Evolutionary conservation across 176 grass and related monocot species (phyloP).

Genomic region (Bothriochloa decipiens): DNA sequence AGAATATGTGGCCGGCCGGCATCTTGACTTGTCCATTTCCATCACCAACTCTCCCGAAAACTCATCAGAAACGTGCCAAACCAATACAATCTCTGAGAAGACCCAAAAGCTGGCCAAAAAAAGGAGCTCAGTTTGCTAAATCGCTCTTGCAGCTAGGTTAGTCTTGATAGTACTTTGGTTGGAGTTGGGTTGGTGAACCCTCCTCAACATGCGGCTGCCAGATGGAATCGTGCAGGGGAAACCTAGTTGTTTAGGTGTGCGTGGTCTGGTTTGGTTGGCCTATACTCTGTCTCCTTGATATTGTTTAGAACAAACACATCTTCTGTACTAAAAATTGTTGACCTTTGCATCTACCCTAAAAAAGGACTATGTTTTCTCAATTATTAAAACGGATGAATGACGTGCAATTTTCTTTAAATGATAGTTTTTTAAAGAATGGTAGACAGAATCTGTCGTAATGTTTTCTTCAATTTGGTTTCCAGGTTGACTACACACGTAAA

Average conservation of each 20-base stretch:
- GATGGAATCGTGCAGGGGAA: slow-evolving; percentile 17
- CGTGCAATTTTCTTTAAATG: background rate
- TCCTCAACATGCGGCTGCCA: slow-evolving; percentile 20
- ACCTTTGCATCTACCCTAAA: slow-evolving; percentile 21
- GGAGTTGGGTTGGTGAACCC: slow-evolving; percentile 49
- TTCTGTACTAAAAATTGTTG: background rate
- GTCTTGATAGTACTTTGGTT: slow-evolving; percentile 44
- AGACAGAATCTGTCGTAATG: background rate
- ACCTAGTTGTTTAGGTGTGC: slow-evolving; percentile 39
- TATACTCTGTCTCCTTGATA: slow-evolving; percentile 21
- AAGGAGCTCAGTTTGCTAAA: slow-evolving; percentile 14
- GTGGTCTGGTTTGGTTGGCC: slow-evolving; percentile 44
- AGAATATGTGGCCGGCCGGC: background rate
- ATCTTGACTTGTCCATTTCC: slow-evolving; percentile 21
- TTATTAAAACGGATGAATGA: background rate
- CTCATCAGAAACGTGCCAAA: slow-evolving; percentile 38
- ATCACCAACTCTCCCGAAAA: slow-evolving; percentile 37
- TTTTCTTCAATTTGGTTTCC: background rate
- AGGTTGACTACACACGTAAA: background rate
- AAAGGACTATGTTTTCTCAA: background rate
- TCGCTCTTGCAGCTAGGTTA: background rate
- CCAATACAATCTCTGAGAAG: slow-evolving; percentile 13
- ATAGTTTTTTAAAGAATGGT: background rate
- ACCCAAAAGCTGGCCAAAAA: slow-evolving; percentile 30
- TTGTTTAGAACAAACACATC: slow-evolving; percentile 35